phyloP scores from a whole-genome alignment of 2,329 filamentous ascomycete genomes.

The Trichoderma endophyticum region DNA sequence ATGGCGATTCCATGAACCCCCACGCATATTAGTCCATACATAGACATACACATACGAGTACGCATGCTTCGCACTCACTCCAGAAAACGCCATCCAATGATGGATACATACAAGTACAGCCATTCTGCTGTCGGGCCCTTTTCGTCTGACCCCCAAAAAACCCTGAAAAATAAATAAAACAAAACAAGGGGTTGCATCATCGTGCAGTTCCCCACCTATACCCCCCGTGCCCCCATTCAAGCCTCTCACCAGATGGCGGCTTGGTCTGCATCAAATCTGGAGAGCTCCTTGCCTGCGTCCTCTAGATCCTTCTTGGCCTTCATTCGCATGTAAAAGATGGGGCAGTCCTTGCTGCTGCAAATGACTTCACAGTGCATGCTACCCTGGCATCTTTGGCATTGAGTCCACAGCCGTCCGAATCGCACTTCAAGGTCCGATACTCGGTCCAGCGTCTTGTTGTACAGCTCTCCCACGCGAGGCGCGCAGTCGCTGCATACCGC shows the following conservation, averaged over 20 bases:
- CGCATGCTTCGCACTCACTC: background rate
- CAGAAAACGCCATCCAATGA: conserved; percentile 13
- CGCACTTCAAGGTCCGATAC: conserved; percentile 89
- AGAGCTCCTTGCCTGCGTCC: conserved; percentile 86
- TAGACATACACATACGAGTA: background rate
- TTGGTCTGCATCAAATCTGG: conserved; percentile 82
- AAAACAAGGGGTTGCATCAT: background rate
- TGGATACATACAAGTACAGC: background rate
- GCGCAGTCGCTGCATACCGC: conserved; percentile 87
- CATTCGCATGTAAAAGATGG: conserved; percentile 99
- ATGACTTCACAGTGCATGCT: conserved; percentile 99
- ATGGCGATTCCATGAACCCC: background rate
- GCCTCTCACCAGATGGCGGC: conserved; percentile 56
- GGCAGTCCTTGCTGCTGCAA: conserved; percentile 92
- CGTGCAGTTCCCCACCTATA: background rate
- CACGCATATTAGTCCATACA: background rate
- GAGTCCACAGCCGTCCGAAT: conserved; percentile 93
- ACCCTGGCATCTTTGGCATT: conserved; percentile 95
- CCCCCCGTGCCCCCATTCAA: background rate
- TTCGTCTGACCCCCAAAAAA: background rate
- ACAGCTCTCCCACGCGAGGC: conserved; percentile 83
- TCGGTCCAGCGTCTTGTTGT: conserved; percentile 84
- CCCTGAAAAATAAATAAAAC: background rate
- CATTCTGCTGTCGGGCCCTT: background rate
- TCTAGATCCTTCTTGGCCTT: conserved; percentile 99